Evolutionary conservation across 2,329 filamentous ascomycete genomes (phyloP).

Genomic region (Thelonectria rubi): DNA sequence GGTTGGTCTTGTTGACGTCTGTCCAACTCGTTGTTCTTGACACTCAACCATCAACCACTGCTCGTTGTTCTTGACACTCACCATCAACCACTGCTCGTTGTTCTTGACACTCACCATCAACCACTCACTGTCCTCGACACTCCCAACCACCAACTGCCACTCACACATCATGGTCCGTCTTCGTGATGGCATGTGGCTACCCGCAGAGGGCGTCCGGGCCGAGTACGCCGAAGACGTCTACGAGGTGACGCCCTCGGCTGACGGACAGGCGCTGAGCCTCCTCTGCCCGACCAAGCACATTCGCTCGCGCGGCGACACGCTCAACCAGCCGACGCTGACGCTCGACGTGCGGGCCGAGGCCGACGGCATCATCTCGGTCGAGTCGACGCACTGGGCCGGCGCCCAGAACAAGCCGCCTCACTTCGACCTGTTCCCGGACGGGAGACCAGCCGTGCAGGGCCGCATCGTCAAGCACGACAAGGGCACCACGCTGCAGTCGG

Average conservation of each 20-base stretch:
- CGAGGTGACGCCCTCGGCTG: slow-evolving; percentile 55
- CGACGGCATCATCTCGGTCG: slow-evolving; percentile 53
- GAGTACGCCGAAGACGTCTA: slow-evolving; percentile 74
- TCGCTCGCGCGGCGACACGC: slow-evolving; percentile 60
- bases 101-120: background rate
- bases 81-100: background rate
- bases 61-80: background rate
- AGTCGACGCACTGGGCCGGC: slow-evolving; percentile 52
- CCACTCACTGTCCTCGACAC: background rate
- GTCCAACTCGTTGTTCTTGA: too few relatives aligned
- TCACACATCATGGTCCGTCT: slow-evolving; percentile 44
- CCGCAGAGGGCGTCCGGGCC: slow-evolving; percentile 66
- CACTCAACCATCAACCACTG: background rate
- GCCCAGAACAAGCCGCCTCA: slow-evolving; percentile 49
- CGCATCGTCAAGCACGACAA: slow-evolving; percentile 45
- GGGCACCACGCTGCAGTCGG: slow-evolving; percentile 49
- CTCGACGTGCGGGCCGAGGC: slow-evolving; percentile 49
- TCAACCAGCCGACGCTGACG: slow-evolving; percentile 64
- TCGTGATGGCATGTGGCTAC: slow-evolving; percentile 66
- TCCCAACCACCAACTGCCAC: background rate
- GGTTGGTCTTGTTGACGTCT: too few relatives aligned
- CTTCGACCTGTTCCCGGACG: slow-evolving; percentile 52
- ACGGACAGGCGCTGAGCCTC: slow-evolving; percentile 59
- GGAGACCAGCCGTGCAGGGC: slow-evolving; percentile 44
- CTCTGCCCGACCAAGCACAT: slow-evolving; percentile 66